Evolutionary conservation across 176 grass and related monocot species (phyloP).

Genomic region (Eleusine indica): DNA sequence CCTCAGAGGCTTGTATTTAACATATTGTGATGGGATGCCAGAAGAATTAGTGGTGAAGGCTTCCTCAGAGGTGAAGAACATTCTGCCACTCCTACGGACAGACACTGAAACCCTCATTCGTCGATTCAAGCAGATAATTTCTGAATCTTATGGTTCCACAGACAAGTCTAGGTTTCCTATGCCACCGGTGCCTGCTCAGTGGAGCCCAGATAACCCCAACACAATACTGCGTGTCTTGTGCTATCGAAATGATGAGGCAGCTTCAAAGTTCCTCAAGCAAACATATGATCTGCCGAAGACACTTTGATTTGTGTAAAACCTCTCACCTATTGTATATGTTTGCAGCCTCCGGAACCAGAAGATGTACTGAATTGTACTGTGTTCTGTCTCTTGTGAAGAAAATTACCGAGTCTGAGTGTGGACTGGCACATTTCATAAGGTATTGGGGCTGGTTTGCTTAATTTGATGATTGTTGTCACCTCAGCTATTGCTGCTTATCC

Average conservation of each 20-base stretch:
- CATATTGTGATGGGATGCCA: conserved; percentile 63
- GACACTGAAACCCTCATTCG: conserved; percentile 67
- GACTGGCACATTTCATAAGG: neutral
- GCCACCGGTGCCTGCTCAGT: conserved; percentile 69
- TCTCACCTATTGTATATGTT: neutral
- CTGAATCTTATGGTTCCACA: conserved; percentile 35
- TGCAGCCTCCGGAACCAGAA: neutral
- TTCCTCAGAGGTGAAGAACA: conserved; percentile 64
- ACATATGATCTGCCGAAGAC: conserved; percentile 88
- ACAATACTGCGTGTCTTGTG: conserved; percentile 85
- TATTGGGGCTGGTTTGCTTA: neutral
- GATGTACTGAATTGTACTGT: neutral
- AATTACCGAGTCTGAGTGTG: neutral
- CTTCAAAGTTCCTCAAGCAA: conserved; percentile 86
- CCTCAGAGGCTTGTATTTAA: conserved; percentile 68
- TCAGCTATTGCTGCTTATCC: neutral
- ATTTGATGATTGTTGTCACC: neutral
- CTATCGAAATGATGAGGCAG: conserved; percentile 72
- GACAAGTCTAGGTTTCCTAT: conserved; percentile 50
- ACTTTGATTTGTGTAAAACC: conserved; percentile 42
- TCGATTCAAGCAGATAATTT: conserved; percentile 60
- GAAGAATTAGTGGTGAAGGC: conserved; percentile 78
- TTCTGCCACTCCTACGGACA: conserved; percentile 64
- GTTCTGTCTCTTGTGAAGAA: neutral
- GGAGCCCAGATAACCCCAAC: conserved; percentile 79